Evolutionary conservation across 73 alveolate genomes (phyloP), one percentile per base, ranked within the genome.

Genomic region (Paramecium biaurelia): DNA sequence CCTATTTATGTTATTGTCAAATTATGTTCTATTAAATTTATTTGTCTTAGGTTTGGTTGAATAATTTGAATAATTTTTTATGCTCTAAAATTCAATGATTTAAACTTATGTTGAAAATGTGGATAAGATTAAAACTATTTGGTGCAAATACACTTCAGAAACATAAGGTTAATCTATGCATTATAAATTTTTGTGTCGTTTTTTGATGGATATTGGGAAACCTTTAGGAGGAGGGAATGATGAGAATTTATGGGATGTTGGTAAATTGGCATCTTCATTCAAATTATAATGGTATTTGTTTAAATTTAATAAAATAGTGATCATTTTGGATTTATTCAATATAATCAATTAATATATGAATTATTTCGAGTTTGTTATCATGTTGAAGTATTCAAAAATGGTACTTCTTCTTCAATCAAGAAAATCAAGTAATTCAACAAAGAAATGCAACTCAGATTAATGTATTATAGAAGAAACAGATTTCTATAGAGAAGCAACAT

Each of bases 201-300:
- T 79, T 30, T 26, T 79, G 11, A 5, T 43, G 30, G 74, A 79
- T 9, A 26, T 79, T 1, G 90, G 90, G 9, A 42, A 79, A 79
- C 90, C 90, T 1, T 79, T 79, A 7, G 42, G 45, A 0, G 72
- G 47, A 5, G 76, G 42, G 6, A 42, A 21, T n/a, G 74, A 79
- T 24, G 70, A 79, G 12, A 79, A 79, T 79, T 42, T 79, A 34
- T 79, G 90, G 90, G 90, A 79, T 79, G 56, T 38, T 21, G 90
- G 63, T 20, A 79, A 79, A 79, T 43, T 43, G 2, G 90, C 90
- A 2, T 38, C 76, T 0, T 41, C 45, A 14, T 47, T 79, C 3
- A 79, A 79, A 42, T 23, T 79, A 30, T 21, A 63, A 63, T 63
- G 84, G 84, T 63, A 63, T 11, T 24, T 53, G 15, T n/a, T 63